Evolutionary conservation across 768 basidiomycete species (phyloP).

Genomic region (Tricholoma sp.): DNA sequence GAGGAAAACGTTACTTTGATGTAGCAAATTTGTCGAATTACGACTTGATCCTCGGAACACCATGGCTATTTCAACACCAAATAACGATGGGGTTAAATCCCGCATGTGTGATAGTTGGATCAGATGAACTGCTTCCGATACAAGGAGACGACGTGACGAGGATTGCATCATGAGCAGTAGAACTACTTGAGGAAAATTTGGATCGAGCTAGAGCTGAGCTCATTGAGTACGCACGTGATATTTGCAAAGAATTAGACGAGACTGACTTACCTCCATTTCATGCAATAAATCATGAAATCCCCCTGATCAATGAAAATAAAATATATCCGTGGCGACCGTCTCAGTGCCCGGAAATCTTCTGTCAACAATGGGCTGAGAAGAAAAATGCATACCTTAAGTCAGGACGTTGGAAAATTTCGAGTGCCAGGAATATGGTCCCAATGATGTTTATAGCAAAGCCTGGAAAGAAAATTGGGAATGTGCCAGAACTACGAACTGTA

Average conservation of each 20-base stretch:
- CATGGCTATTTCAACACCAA: too few species aligned
- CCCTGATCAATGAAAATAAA: background rate
- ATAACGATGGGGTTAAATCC: too few species aligned
- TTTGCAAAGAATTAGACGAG: background rate
- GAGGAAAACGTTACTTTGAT: too few species aligned
- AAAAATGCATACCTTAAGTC: conserved; percentile 20
- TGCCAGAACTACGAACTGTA: conserved; percentile 12
- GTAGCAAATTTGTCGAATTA: too few species aligned
- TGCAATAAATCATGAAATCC: background rate
- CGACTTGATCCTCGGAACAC: too few species aligned
- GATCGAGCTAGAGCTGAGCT: conserved; percentile 14
- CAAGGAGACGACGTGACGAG: too few species aligned
- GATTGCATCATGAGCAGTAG: too few species aligned
- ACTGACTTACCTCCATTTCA: background rate
- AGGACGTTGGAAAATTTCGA: conserved; percentile 25
- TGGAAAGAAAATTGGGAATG: background rate
- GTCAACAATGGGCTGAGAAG: conserved; percentile 25
- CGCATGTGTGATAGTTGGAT: too few species aligned
- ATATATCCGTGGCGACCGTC: conserved; percentile 6
- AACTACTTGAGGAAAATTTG: conserved; percentile 6
- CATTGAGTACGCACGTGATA: background rate
- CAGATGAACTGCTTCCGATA: too few species aligned
- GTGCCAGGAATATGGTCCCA: conserved; percentile 20
- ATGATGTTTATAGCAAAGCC: background rate
- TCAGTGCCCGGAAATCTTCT: conserved; percentile 32